These are phyloP conservation scores for Secale cereale DNA, from an alignment of 176 grass and related monocot species.

Conservation along the genomic window DNA sequence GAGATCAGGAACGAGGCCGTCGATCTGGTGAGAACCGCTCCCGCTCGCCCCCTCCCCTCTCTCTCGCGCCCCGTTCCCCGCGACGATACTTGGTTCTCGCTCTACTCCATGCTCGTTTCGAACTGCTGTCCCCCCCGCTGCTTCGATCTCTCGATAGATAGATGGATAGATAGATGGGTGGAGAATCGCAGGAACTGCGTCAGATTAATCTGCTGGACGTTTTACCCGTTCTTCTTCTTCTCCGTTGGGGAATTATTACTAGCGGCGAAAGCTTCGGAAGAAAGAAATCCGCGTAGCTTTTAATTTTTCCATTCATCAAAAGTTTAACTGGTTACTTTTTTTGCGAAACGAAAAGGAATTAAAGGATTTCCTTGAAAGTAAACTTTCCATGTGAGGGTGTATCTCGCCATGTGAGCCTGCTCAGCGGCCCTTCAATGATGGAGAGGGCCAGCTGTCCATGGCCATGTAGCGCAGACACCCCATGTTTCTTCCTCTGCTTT, in stretches of 20 bases:
- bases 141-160: neutral
- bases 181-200: too few species aligned
- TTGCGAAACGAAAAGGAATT: neutral
- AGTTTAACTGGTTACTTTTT: neutral
- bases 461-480: neutral
- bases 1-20: slow-evolving; percentile 85
- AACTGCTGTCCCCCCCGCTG: neutral
- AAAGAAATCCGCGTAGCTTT: neutral
- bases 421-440: neutral
- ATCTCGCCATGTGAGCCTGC: neutral
- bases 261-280: neutral
- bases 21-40: slow-evolving; percentile 67
- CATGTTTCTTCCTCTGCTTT: slow-evolving; percentile 19
- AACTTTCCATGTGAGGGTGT: neutral
- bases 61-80: too few species aligned
- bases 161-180: neutral
- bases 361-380: neutral
- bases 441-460: slow-evolving; percentile 14
- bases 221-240: neutral
- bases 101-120: neutral
- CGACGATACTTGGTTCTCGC: neutral
- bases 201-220: neutral
- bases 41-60: neutral
- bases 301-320: neutral
- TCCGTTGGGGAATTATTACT: neutral